Base-by-base conservation (phyloP, 306 rosid genomes). In the Dalbergia cochinchinensis region DNA sequence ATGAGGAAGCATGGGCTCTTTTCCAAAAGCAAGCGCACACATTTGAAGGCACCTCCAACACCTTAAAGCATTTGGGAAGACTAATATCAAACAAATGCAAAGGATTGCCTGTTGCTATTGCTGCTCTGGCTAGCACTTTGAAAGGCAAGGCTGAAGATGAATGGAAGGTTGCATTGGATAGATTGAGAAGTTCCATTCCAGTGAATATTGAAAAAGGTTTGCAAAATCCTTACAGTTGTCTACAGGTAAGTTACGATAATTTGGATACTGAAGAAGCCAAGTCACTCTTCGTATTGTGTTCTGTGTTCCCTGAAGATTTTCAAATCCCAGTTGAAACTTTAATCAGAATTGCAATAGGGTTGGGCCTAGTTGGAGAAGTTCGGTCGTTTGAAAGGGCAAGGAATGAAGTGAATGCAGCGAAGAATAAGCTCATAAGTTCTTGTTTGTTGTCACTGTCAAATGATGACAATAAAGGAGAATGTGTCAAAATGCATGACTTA, bases 21-120 rank as follows among this genome's bases (percentile, higher is more conserved):
- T 68, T 78, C 15, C 33, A 42, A 33, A 44, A 8, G 6, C 47
- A 9, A 5, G 66, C 83, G 3, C 12, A 22, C 5, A 13, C 6
- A 48, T 11, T 0, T 15, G 48, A 7, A 4, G 26, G 9, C 35
- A 8, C 19, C n/a, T 1, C 53, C 7, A 3, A 13, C 9, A 15
- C 0, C 15, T 14, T 80, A 0, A 64, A 63, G 33, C 10, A 39
- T 5, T 8, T 64, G 59, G 73, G 47, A 0, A 3, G 4, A 6
- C 0, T 35, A 4, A 54, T 80, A 20, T 77, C 70, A 11, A n/a
- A 51, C 0, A 67, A 80, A 47, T 80, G 83, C 2, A 68, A 67
- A 72, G 64, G 73, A 50, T 53, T 62, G 19, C 83, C 58, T 1
- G 41, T 77, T 51, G 81, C 81, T 16, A 77, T 65, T 66, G 64